Base-by-base conservation (phyloP, 2,329 filamentous ascomycete genomes). In the Hirsutella thompsonii region DNA sequence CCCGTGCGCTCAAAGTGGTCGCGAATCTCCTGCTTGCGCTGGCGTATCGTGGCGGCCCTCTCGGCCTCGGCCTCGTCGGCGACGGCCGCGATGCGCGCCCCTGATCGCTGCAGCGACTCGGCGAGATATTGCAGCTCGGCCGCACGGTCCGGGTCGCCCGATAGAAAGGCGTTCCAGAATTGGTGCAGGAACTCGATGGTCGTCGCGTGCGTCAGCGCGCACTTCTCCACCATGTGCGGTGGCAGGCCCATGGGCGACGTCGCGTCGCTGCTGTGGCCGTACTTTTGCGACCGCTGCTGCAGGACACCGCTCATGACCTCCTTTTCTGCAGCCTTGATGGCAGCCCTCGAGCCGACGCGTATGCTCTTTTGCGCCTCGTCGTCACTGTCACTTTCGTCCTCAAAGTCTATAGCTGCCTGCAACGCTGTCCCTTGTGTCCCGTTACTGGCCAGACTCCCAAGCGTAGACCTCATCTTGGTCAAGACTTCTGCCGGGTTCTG, bases 131-230 rank as follows among this genome's bases (percentile, higher is more conserved):
- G 78, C 13, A 95, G 71, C 61, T 98, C 90, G 34, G 72, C 71
- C 1, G 86, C 85, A 28, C 86, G 80, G 44, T 86, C 81, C 1
- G 84, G 66, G 55, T 95, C 86, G 13, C 89, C 90, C 0, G 89
- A 95, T 20, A 94, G 71, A 55, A 94, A 98, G 0, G 89, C 79
- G 28, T 77, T 74, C 90, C 90, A 98, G 66, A 98, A 98, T 59
- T 96, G 93, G 52, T 90, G 85, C n/a, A 98, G 67, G 54, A 96
- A 98, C 55, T 98, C 92, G 30, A 85, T 82, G 0, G 87, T 93
- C 0, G 92, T 98, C 40, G 89, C 89, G 57, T 96, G 88, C 0
- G 90, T 94, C 42, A 78, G 60, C 33, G 62, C 64, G 49, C 75
- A 79, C 42, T 74, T 74, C 35, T 79, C 69, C 4, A 74, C 66